Evolutionary conservation across 495 filamentous ascomycete species (phyloP), one percentile per base, ranked within the genome.

Genomic region (Annulohypoxylon maeteangense): DNA sequence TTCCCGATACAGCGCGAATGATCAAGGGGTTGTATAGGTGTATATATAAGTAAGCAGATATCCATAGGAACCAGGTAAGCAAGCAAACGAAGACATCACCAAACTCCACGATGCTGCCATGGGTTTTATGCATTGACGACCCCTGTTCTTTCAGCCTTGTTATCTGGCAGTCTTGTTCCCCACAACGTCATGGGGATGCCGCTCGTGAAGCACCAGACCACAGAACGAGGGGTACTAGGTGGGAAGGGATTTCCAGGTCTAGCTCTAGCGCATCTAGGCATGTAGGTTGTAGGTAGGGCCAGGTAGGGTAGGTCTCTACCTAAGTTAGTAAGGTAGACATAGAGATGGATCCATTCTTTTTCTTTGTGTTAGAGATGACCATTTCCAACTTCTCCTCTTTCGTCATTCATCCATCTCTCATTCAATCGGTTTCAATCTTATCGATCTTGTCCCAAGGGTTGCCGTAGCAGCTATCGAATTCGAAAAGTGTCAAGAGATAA

Each of bases 191-290:
- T 68, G 64, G 38, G 38, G 63, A 63, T 59, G 31, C 34, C 31
- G 31, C 36, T 68, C 54, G 59, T 67, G 59, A 72, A 67, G 60
- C 70, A 61, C 64, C 59, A 51, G 70, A 29, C 53, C 69, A 72
- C 23, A 29, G 45, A 63, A 61, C 64, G 60, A 68, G 68, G 68
- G 68, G 62, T 71, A 64, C 61, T 36, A 67, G 56, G 42, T 68
- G 45, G 23, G 47, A 59, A 47, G 27, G 10, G 50, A 31, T 44
- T 44, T 40, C 59, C 54, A 48, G 42, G 70, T 42, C 12, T 36
- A 29, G 6, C 45, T 51, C 27, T 57, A 47, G 40, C n/a, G 48
- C 59, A 16, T 16, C 38, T 57, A 57, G 10, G 23, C 58, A 60
- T 50, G 20, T 44, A 51, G 4, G 48, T 48, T 40, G n/a, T n/a